Evolutionary conservation across 2,329 filamentous ascomycete species (phyloP).

Genomic region (Ophiosphaerella herpotricha): DNA sequence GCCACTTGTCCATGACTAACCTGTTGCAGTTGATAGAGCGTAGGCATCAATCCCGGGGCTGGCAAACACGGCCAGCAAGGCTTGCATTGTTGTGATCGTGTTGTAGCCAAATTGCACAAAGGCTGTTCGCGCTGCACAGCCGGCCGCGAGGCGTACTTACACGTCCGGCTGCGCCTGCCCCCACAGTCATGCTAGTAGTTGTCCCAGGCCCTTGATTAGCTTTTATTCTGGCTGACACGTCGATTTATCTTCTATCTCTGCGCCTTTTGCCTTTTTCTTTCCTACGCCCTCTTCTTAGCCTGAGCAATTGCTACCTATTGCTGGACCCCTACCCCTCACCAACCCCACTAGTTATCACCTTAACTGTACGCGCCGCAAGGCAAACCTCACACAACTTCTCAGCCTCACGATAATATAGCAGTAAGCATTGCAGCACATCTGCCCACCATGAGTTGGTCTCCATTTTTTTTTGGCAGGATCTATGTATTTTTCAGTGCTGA

Average conservation of each 20-base stretch:
- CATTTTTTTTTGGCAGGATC: conserved; percentile 6
- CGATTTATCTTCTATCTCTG: conserved; percentile 1
- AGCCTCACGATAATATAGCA: conserved; percentile 38
- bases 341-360: conserved; percentile 23
- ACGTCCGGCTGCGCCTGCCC: conserved; percentile 29
- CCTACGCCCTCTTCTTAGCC: conserved; percentile 15
- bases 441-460: conserved; percentile 43
- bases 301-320: conserved; percentile 24
- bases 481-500: conserved; percentile 15
- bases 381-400: conserved; percentile 32
- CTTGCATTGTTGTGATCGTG: conserved; percentile 18
- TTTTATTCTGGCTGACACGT: conserved; percentile 20
- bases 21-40: conserved; percentile 1
- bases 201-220: conserved; percentile 20
- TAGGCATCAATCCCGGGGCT: conserved; percentile 11
- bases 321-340: conserved; percentile 36
- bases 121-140: conserved; percentile 12
- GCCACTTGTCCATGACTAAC: conserved; percentile 3
- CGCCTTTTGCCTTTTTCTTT: conserved; percentile 18
- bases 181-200: conserved; percentile 28
- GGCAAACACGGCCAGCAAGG: conserved; percentile 13
- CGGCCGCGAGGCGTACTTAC: conserved; percentile 26
- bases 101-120: conserved; percentile 1
- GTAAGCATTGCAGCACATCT: conserved; percentile 29
- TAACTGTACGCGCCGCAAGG: conserved; percentile 35